Base-by-base conservation (phyloP, 2,329 filamentous ascomycete genomes). In the Knoxdaviesia proteae region DNA sequence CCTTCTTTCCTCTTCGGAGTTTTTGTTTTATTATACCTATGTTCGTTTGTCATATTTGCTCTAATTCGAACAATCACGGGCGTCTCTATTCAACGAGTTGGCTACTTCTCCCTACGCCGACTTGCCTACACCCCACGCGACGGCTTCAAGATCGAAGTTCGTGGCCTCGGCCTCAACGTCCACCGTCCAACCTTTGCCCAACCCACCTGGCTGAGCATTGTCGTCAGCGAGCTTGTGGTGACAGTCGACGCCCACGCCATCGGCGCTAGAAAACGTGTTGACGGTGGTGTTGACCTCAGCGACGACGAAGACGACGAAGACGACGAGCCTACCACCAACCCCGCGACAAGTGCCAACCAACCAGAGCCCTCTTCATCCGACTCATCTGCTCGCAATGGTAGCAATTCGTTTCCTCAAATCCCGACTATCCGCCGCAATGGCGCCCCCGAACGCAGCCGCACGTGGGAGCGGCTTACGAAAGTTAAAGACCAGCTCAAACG, bases 171-270 rank as follows among this genome's bases (percentile, higher is more conserved):
- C 38, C 68, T 98, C 52, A 80, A 83, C 45, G 61, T 96, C 48
- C 90, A 98, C 61, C 77, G 87, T 5, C 90, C 90, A 8, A 96
- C 90, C 5, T 96, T 98, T 60, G 84, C 88, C 39, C 86, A 96
- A 58, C 90, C 90, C 38, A 96, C 92, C 48, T 96, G 88, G 86
- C 65, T 94, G 52, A 96, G 87, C 57, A 68, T 98, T 41, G 82
- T 90, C 6, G 62, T 98, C 46, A 83, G 76, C 52, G 90, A 94
- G 55, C 65, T 94, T 41, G 81, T 77, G 41, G 69, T 98, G 41
- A 92, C 84, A 0, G 58, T 96, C 38, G 84, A 98, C 55, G 64
- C 86, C 39, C 70, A 72, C 46, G 70, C 74, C 40, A 59, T 90
- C 37, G 71, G 73, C 49, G 62, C 62, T 31, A 63, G 62, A 43